Evolutionary conservation across 176 grass and related monocot genomes (phyloP), one percentile per base, ranked within the genome.

Genomic region (Oryza nivara): DNA sequence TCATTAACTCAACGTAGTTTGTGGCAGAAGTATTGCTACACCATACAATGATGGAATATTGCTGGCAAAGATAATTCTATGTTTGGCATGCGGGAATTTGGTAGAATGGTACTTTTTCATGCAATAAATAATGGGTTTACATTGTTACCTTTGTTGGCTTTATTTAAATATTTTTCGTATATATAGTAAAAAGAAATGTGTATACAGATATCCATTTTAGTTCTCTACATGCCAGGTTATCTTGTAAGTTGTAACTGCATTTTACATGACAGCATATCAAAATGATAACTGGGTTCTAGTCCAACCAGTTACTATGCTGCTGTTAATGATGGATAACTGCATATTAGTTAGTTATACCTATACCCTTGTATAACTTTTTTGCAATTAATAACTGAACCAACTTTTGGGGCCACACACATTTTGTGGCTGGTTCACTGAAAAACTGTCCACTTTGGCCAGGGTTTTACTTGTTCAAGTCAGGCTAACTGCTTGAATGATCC

Each of bases 91-190:
- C 34, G 38, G 28, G 45, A 43, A 14, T 51, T 65, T 72, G 67
- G 16, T 69, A 72, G 22, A 49, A 71, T 73, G 14, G 28, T 23
- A 54, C 83, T 41, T 66, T 72, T 20, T 66, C 63, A 66, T 78
- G 16, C 64, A 72, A 72, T 40, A 46, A 0, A 64, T 47, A 72
- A 72, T 16, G 51, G 17, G 4, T 38, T 48, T 34, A 78, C 43
- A 66, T 12, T 83, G n/a, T 63, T 63, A 23, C 58, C 58, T 2
- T 60, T 60, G 0, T 20, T 60, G 56, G n/a, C 58, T 23, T n/a
- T 63, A 23, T 63, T 13, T 63, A 23, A 63, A 63, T 63, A 63
- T 63, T 63, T 63, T 63, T 63, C 23, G 9, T 63, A 63, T 23
- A 63, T 36, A 61, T 10, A 61, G 58, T 61, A 23, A 10, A 5